Evolutionary conservation across 1,139 yeast genomes (phyloP).

Genomic region (Saccharomyces hybrid): DNA sequence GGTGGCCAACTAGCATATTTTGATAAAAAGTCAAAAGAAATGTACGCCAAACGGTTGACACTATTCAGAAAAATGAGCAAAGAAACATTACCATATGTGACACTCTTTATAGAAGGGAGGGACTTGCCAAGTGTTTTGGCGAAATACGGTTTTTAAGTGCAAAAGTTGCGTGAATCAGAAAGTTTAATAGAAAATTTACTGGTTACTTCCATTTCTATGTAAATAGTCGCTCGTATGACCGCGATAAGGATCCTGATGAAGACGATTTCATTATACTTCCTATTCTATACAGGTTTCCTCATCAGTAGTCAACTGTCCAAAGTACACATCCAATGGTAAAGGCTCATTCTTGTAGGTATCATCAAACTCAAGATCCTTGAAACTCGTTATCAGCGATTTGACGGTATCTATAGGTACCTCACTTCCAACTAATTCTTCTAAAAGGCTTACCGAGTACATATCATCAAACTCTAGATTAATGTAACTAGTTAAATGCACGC

Average conservation of each 20-base stretch:
- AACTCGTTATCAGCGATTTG: neutral
- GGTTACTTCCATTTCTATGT: neutral
- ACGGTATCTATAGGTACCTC: conserved; percentile 30
- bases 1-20: conserved; percentile 15
- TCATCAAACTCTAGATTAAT: neutral
- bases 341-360: neutral
- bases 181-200: neutral
- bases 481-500: conserved; percentile 1
- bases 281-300: neutral
- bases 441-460: neutral
- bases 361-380: neutral
- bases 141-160: conserved; percentile 11
- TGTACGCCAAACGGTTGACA: conserved; percentile 15
- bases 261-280: neutral
- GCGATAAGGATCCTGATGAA: neutral
- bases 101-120: conserved; percentile 15
- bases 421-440: conserved; percentile 62
- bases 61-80: conserved; percentile 15
- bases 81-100: conserved; percentile 17
- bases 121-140: conserved; percentile 13
- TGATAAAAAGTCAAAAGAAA: conserved; percentile 10
- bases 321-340: neutral
- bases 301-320: neutral
- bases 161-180: neutral
- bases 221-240: neutral